Conservation (phyloP, 257 asterid species). For the Fraxinus excelsior region DNA sequence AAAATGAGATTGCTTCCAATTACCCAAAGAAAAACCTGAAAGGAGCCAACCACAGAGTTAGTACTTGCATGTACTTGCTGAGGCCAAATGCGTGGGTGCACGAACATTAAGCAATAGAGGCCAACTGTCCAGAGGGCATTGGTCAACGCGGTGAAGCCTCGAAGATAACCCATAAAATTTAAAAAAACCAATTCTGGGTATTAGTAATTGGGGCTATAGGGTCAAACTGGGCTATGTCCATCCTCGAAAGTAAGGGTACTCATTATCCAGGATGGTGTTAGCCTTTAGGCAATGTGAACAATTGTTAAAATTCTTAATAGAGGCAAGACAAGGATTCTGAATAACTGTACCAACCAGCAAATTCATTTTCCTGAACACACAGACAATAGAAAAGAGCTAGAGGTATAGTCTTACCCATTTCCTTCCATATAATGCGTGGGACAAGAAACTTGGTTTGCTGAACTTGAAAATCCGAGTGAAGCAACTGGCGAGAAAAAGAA, state of each 20-base stretch:
- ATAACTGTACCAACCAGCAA: background rate
- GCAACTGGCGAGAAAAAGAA: constrained; percentile 52
- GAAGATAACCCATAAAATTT: too few species aligned
- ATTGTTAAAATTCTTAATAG: background rate
- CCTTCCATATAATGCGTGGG: constrained; percentile 70
- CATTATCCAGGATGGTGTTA: background rate
- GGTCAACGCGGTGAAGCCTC: background rate
- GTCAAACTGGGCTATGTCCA: background rate
- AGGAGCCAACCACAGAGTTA: constrained; percentile 16
- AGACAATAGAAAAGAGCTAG: constrained; percentile 14
- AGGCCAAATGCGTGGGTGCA: background rate
- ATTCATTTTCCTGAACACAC: constrained; percentile 3
- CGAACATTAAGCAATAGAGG: background rate
- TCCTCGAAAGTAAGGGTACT: background rate
- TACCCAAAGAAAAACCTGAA: constrained; percentile 87
- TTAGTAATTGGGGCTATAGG: background rate
- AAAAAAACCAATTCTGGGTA: background rate
- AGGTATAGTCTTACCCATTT: constrained; percentile 70
- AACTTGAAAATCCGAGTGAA: constrained; percentile 97
- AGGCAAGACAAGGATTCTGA: background rate
- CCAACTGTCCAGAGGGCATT: background rate
- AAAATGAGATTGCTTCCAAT: constrained; percentile 83
- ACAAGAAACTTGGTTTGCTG: constrained; percentile 62
- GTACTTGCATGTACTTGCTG: background rate
- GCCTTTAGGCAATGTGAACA: background rate